A percentile compares a stretch with the other conserved stretches of the same genome.
Conservation (phyloP, 2,329 filamentous ascomycete genomes). For the Aspergillus puulaauensis region DNA sequence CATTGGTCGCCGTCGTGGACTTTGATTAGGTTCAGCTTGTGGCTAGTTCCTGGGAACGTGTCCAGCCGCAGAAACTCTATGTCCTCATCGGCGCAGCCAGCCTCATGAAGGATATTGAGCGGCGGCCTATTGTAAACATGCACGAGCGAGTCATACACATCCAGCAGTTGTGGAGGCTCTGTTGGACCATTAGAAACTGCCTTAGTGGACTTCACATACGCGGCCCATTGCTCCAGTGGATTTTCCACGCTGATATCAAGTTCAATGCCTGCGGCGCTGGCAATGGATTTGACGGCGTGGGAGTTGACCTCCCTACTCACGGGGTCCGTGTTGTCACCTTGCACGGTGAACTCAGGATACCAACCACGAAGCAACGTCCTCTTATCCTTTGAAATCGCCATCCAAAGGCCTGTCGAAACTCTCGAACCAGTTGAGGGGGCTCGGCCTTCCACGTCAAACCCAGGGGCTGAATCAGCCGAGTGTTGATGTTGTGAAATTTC, state of each 20-base stretch:
- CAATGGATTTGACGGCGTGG: constrained; percentile 62
- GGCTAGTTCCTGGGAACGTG: constrained; percentile 39
- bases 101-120: constrained; percentile 33
- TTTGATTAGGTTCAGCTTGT: constrained; percentile 62
- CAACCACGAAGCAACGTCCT: constrained; percentile 69
- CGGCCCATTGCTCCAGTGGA: constrained; percentile 54
- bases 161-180: constrained; percentile 35
- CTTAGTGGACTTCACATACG: constrained; percentile 31
- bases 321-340: constrained; percentile 29
- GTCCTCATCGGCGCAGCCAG: constrained; percentile 27
- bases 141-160: constrained; percentile 43
- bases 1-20: constrained; percentile 70
- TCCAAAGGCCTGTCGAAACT: constrained; percentile 41
- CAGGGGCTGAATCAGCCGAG: constrained; percentile 11
- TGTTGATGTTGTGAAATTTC: constrained; percentile 8
- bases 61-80: constrained; percentile 37
- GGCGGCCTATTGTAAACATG: constrained; percentile 41
- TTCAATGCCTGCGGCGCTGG: constrained; percentile 55
- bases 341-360: constrained; percentile 54
- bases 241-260: constrained; percentile 71
- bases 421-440: constrained; percentile 24
- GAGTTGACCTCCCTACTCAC: constrained; percentile 51
- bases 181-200: constrained; percentile 9
- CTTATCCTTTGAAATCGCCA: constrained; percentile 54
- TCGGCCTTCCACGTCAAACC: constrained; percentile 25